A percentile compares a stretch with the other conserved stretches of the same genome.
Evolutionary conservation across 371 early-diverging fungal genomes (phyloP).

Genomic region (Rhizopus delemar): DNA sequence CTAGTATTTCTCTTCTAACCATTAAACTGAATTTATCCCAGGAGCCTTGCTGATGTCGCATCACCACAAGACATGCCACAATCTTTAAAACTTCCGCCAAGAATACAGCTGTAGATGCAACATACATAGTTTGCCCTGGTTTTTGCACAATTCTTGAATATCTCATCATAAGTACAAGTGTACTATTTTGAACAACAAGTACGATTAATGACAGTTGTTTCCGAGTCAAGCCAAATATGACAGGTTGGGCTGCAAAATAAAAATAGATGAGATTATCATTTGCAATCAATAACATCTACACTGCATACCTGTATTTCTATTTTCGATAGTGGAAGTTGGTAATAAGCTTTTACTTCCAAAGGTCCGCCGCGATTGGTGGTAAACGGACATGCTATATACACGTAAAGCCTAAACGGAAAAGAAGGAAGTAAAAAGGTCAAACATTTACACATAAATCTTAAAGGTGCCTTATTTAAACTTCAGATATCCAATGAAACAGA

Average conservation of each 20-base stretch:
- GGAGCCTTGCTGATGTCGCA: conserved; percentile 24
- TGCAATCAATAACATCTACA: neutral
- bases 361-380: conserved; percentile 8
- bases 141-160: conserved; percentile 48
- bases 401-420: too few relatives aligned
- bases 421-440: too few relatives aligned
- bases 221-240: conserved; percentile 29
- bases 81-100: conserved; percentile 57
- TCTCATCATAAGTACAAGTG: conserved; percentile 61
- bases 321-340: conserved; percentile 5
- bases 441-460: too few relatives aligned
- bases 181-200: conserved; percentile 58
- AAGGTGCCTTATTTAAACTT: too few relatives aligned
- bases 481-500: too few relatives aligned
- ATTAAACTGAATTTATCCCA: conserved; percentile 22
- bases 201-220: conserved; percentile 55
- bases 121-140: conserved; percentile 54
- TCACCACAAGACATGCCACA: conserved; percentile 38
- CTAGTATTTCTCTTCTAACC: conserved; percentile 46
- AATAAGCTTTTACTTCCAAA: conserved; percentile 12
- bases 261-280: neutral
- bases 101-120: conserved; percentile 66
- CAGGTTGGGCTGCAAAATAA: conserved; percentile 19
- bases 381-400: neutral
- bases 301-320: conserved; percentile 11